phyloP scores from a whole-genome alignment of 2,329 filamentous ascomycete genomes.

The Colletotrichum echinochloae region DNA sequence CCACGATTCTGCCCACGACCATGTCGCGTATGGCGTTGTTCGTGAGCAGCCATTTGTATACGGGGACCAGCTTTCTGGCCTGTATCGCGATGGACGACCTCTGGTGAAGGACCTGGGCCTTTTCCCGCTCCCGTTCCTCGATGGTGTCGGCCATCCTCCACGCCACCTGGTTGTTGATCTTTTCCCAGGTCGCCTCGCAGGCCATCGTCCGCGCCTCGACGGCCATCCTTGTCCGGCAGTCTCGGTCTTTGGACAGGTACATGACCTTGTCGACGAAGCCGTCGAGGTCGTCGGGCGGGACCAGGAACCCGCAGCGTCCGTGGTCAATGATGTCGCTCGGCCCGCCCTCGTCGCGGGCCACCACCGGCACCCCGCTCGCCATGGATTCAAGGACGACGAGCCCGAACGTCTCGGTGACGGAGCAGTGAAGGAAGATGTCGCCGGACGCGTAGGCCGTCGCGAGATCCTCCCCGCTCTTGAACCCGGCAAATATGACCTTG shows the following conservation, averaged over 20 bases:
- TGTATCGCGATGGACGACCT: conserved; percentile 32
- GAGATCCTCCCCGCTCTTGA: conserved; percentile 70
- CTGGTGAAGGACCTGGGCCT: conserved; percentile 34
- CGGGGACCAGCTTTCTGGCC: conserved; percentile 51
- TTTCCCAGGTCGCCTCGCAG: conserved; percentile 76
- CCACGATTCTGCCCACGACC: conserved; percentile 52
- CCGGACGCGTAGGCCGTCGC: conserved; percentile 76
- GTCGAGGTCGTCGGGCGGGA: conserved; percentile 69
- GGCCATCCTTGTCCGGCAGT: conserved; percentile 59
- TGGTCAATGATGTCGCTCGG: conserved; percentile 75
- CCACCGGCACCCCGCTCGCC: conserved; percentile 76
- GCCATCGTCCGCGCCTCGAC: conserved; percentile 65
- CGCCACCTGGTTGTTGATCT: conserved; percentile 77
- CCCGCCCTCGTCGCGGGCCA: conserved; percentile 76
- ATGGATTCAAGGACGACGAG: conserved; percentile 78
- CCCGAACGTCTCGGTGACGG: conserved; percentile 78
- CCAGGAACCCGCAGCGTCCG: conserved; percentile 69
- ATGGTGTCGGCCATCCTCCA: conserved; percentile 71
- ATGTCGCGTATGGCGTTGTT: conserved; percentile 54
- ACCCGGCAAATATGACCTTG: conserved; percentile 74
- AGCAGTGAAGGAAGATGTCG: conserved; percentile 79
- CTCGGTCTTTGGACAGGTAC: conserved; percentile 59
- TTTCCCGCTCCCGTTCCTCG: conserved; percentile 56
- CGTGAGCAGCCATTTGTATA: conserved; percentile 60
- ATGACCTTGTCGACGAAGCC: conserved; percentile 67